These are phyloP conservation scores for Porcisia hertigi DNA, from an alignment of 208 protist genomes.

Conservation along the genomic window DNA sequence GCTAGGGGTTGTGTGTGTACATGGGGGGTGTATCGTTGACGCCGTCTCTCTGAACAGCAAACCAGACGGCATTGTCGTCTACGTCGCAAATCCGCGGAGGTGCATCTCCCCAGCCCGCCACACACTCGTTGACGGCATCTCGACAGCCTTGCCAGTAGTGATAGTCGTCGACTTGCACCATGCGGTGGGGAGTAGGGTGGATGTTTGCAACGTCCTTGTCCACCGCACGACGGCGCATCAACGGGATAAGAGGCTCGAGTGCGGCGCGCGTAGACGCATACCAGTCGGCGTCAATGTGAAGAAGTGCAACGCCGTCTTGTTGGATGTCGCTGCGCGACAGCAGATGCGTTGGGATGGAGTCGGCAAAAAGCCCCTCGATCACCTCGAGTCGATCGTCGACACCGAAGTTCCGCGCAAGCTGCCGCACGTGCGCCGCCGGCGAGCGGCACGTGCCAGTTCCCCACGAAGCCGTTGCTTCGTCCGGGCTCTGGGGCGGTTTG, in stretches of 20 bases:
- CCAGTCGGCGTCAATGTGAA: conserved; percentile 84
- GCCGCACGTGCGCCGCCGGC: conserved; percentile 34
- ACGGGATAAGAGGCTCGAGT: conserved; percentile 44
- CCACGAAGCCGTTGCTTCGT: conserved; percentile 42
- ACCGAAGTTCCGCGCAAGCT: conserved; percentile 57
- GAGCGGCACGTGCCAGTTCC: conserved; percentile 67
- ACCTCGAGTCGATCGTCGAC: conserved; percentile 58
- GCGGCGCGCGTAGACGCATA: conserved; percentile 66
- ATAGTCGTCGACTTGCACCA: conserved; percentile 87
- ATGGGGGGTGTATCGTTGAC: neutral
- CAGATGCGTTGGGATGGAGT: conserved; percentile 50
- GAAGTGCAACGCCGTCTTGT: conserved; percentile 43
- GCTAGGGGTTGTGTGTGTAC: neutral
- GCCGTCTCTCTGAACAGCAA: conserved; percentile 21
- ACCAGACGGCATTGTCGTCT: conserved; percentile 71
- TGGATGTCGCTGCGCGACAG: conserved; percentile 25
- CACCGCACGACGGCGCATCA: conserved; percentile 18
- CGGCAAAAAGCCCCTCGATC: conserved; percentile 53
- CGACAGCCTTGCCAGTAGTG: conserved; percentile 75
- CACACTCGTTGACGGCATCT: conserved; percentile 64
- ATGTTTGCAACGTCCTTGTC: neutral
- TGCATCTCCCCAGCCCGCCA: neutral
- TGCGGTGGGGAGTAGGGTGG: neutral
- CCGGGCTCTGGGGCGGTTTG: neutral
- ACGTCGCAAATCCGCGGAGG: conserved; percentile 27